A percentile compares a stretch with the other conserved stretches of the same genome.
Conservation (phyloP, 2,329 filamentous ascomycete genomes). For the Fusarium multiceps region DNA sequence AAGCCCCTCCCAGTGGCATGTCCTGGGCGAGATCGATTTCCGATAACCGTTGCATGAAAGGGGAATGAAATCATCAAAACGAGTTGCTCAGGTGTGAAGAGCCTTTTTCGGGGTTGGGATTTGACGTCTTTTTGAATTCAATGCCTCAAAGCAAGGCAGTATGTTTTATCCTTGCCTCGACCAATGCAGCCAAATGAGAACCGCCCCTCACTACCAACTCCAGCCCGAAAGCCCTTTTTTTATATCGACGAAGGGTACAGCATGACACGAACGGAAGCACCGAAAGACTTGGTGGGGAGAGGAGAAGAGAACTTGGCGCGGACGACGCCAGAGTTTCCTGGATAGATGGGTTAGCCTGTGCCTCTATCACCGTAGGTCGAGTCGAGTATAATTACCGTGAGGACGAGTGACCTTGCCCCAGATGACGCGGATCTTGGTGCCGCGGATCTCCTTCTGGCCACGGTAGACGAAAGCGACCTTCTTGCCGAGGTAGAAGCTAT, state of each 20-base stretch:
- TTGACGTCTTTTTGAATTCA: slow-evolving; percentile 65
- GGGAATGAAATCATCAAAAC: slow-evolving; percentile 40
- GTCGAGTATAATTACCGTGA: slow-evolving; percentile 75
- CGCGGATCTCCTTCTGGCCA: slow-evolving; percentile 91
- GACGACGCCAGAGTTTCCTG: slow-evolving; percentile 97
- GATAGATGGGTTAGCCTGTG: slow-evolving; percentile 26
- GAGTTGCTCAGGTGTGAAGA: slow-evolving; percentile 42
- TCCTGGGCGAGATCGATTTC: slow-evolving; percentile 42
- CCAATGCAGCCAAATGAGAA: slow-evolving; percentile 70
- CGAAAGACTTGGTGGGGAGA: slow-evolving; percentile 96
- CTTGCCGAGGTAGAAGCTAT: slow-evolving; percentile 96
- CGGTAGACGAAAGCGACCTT: slow-evolving; percentile 99
- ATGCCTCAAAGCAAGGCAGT: slow-evolving; percentile 65
- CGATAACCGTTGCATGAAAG: slow-evolving; percentile 39
- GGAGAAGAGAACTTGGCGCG: slow-evolving; percentile 97
- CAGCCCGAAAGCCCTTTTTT: slow-evolving; percentile 70
- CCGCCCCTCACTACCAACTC: slow-evolving; percentile 72
- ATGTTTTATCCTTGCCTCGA: slow-evolving; percentile 68
- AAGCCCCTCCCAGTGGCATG: slow-evolving; percentile 42
- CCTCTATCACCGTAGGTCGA: not conserved
- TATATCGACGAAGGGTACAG: slow-evolving; percentile 98
- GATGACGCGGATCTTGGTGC: slow-evolving; percentile 98
- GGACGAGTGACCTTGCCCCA: slow-evolving; percentile 98
- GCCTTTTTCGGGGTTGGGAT: slow-evolving; percentile 48
- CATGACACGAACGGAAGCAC: slow-evolving; percentile 96